Evolutionary conservation across 2,329 filamentous ascomycete genomes (phyloP).

Genomic region (Fusarium sp.): DNA sequence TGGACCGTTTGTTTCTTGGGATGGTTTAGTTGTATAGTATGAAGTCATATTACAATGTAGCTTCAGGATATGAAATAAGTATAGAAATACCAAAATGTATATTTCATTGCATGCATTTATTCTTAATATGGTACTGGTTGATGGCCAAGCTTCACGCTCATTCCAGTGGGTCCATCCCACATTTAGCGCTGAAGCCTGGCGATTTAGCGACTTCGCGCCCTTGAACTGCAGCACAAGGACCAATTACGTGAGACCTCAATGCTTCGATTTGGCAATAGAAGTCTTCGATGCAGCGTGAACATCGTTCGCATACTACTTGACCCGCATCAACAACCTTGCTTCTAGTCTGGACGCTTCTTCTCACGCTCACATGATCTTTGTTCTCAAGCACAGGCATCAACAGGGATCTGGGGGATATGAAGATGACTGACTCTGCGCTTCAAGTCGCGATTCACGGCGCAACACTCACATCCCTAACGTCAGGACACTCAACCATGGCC

Average conservation of each 20-base stretch:
- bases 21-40: conserved; percentile 34
- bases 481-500: conserved; percentile 40
- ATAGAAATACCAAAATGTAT: conserved; percentile 2
- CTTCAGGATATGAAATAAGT: conserved; percentile 2
- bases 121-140: no score
- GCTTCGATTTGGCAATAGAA: neutral
- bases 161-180: conserved; percentile 17
- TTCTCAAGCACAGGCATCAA: conserved; percentile 7
- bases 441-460: conserved; percentile 10
- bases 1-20: conserved; percentile 15
- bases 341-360: neutral
- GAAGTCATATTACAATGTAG: conserved; percentile 12
- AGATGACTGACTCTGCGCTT: neutral
- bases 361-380: conserved; percentile 12
- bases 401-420: conserved; percentile 7
- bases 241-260: conserved; percentile 23
- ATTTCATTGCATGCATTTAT: neutral
- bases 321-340: neutral
- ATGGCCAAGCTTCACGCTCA: neutral
- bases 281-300: conserved; percentile 12
- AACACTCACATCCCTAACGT: neutral
- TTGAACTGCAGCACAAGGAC: neutral
- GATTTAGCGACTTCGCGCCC: conserved; percentile 23
- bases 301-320: neutral
- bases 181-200: conserved; percentile 44